These are phyloP conservation scores for Starmerella sirachaensis DNA, from an alignment of 805 yeast genomes.

Conservation along the genomic window DNA sequence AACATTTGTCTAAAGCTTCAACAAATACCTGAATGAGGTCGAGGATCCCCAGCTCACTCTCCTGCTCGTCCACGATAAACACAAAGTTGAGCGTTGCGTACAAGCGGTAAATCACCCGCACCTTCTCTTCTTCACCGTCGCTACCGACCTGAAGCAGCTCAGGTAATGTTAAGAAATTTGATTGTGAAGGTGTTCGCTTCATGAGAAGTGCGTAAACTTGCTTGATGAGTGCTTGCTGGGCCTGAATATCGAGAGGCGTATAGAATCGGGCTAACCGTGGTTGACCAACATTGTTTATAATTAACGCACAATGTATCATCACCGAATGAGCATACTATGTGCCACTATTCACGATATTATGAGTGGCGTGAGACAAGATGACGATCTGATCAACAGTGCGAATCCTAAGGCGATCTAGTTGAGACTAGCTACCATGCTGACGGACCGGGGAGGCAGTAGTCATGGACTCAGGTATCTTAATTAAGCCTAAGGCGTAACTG, in stretches of 20 bases:
- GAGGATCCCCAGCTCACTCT: constrained; percentile 82
- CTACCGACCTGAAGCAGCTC: constrained; percentile 44
- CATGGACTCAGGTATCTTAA: too few relatives aligned
- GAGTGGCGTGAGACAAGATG: too few relatives aligned
- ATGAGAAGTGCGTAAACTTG: constrained; percentile 74
- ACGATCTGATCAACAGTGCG: too few relatives aligned
- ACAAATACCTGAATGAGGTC: constrained; percentile 95
- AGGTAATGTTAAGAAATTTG: constrained; percentile 85
- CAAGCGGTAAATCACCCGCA: constrained; percentile 83
- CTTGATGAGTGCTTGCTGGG: constrained; percentile 65
- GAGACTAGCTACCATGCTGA: too few relatives aligned
- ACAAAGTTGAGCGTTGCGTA: constrained; percentile 95
- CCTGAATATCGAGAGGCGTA: constrained; percentile 74
- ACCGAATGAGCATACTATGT: too few relatives aligned
- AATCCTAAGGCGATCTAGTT: too few relatives aligned
- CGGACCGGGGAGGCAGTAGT: too few relatives aligned
- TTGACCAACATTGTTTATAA: constrained; percentile 78
- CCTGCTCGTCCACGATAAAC: constrained; percentile 90
- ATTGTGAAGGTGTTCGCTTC: constrained; percentile 59
- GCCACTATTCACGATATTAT: too few relatives aligned
- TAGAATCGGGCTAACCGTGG: constrained; percentile 87
- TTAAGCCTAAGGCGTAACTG: too few relatives aligned
- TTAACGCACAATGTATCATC: constrained; percentile 80
- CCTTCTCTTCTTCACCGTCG: constrained; percentile 50
- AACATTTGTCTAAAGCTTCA: constrained; percentile 85